Evolutionary conservation across 2,329 filamentous ascomycete genomes (phyloP).

Genomic region (Pseudogymnoascus sp.): DNA sequence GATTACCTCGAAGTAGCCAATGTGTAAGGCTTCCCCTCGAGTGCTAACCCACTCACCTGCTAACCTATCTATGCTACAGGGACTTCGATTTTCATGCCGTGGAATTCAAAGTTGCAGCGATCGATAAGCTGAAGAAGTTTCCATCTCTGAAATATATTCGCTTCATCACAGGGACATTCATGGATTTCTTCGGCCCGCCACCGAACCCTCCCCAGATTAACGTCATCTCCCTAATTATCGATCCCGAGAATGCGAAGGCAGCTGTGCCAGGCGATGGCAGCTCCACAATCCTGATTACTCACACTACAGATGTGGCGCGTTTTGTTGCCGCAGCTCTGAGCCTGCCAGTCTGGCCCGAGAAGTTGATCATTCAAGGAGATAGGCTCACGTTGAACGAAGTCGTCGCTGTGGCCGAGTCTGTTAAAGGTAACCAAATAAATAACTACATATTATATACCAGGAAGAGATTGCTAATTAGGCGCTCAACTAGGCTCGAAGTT

Average conservation of each 20-base stretch:
- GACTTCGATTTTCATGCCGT: neutral
- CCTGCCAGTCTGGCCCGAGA: constrained; percentile 18
- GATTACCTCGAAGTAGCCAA: constrained; percentile 23
- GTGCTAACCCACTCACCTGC: neutral
- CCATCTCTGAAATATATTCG: neutral
- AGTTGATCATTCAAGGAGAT: constrained; percentile 20
- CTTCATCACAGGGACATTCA: neutral
- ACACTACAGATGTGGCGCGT: constrained; percentile 22
- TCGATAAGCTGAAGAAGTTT: neutral
- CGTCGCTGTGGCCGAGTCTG: constrained; percentile 19
- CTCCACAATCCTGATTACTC: constrained; percentile 14
- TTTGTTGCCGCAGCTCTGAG: constrained; percentile 18
- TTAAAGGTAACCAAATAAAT: constrained; percentile 12
- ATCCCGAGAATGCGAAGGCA: neutral
- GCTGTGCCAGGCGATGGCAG: neutral
- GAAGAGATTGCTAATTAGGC: neutral
- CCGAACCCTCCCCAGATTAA: neutral
- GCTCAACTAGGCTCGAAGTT: constrained; percentile 17
- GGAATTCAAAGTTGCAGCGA: neutral
- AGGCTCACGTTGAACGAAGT: constrained; percentile 23
- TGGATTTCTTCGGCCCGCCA: neutral
- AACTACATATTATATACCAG: neutral
- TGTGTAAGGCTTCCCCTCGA: neutral
- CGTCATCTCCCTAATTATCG: neutral
- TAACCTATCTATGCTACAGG: neutral